These are phyloP conservation scores for Garcia nutans DNA, from an alignment of 345 rosid genomes.

Conservation along the genomic window DNA sequence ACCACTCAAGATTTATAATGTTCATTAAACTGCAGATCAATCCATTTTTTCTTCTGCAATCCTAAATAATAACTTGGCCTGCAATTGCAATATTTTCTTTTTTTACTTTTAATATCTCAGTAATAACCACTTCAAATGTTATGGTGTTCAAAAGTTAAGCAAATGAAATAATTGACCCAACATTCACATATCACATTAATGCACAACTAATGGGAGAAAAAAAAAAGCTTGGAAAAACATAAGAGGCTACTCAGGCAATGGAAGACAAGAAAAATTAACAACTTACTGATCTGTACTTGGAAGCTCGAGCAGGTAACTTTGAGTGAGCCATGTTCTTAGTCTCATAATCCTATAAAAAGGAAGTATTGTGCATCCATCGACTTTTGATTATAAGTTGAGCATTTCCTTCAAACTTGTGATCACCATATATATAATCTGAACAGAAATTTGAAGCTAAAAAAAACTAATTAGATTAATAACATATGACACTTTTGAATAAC, in stretches of 20 bases:
- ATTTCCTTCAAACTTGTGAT: constrained; percentile 82
- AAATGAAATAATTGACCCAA: background rate
- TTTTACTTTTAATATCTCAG: background rate
- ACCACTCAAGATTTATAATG: too few relatives aligned
- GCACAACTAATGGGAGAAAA: background rate
- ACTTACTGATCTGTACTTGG: constrained; percentile 60
- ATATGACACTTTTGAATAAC: background rate
- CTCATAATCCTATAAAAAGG: constrained; percentile 76
- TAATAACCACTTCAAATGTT: background rate
- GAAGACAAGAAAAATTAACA: background rate
- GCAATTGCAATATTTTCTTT: background rate
- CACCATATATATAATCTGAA: constrained; percentile 77
- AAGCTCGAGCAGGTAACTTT: constrained; percentile 62
- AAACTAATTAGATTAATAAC: background rate
- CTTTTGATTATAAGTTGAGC: constrained; percentile 73
- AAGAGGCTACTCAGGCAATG: background rate
- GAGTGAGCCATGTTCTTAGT: constrained; percentile 70
- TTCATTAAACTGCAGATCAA: too few relatives aligned
- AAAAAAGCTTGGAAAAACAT: background rate
- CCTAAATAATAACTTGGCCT: background rate
- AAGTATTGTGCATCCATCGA: constrained; percentile 87
- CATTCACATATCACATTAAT: background rate
- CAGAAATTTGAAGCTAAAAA: constrained; percentile 1
- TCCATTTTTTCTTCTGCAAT: too few relatives aligned
- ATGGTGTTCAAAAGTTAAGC: background rate